These are phyloP conservation scores for Hydrangea macrophylla DNA, from an alignment of 148 eudicot genomes.

Conservation along the genomic window DNA sequence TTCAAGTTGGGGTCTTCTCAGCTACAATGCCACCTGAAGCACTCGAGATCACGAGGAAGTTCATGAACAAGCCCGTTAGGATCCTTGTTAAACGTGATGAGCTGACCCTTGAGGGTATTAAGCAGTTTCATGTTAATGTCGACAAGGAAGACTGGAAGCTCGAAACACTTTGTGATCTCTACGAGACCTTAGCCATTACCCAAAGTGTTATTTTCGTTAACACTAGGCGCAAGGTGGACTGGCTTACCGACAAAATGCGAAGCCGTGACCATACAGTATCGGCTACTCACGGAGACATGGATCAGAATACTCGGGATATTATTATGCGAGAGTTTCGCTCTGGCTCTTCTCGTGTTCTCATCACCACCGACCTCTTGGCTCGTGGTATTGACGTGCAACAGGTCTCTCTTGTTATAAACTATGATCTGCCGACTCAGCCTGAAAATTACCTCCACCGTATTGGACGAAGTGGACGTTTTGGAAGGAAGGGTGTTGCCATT, in stretches of 20 bases:
- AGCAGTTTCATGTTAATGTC: slow-evolving; percentile 33
- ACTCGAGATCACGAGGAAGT: slow-evolving; percentile 34
- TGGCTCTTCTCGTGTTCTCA: slow-evolving; percentile 32
- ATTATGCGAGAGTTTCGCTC: slow-evolving; percentile 42
- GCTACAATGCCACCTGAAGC: slow-evolving; percentile 44
- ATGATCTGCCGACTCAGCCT: slow-evolving; percentile 33
- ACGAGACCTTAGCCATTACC: slow-evolving; percentile 33
- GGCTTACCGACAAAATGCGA: slow-evolving; percentile 34
- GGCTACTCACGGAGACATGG: slow-evolving; percentile 40
- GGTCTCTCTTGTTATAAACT: slow-evolving; percentile 36
- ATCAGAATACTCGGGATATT: slow-evolving; percentile 34
- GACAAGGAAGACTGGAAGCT: slow-evolving; percentile 38
- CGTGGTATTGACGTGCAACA: slow-evolving; percentile 40
- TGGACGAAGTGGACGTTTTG: slow-evolving; percentile 34
- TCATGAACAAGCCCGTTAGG: slow-evolving; percentile 39
- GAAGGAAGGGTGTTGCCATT: slow-evolving; percentile 33
- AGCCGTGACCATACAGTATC: slow-evolving; percentile 39
- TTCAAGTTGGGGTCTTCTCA: slow-evolving; percentile 38
- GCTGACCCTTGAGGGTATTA: slow-evolving; percentile 35
- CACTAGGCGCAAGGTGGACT: slow-evolving; percentile 33
- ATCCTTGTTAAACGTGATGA: slow-evolving; percentile 36
- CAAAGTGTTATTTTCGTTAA: slow-evolving; percentile 34
- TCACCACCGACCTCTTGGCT: slow-evolving; percentile 35
- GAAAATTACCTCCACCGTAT: slow-evolving; percentile 35
- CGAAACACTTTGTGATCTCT: slow-evolving; percentile 35